Base-by-base conservation (phyloP, 495 filamentous ascomycete species). In the Podospora bellae-mahoneyi region DNA sequence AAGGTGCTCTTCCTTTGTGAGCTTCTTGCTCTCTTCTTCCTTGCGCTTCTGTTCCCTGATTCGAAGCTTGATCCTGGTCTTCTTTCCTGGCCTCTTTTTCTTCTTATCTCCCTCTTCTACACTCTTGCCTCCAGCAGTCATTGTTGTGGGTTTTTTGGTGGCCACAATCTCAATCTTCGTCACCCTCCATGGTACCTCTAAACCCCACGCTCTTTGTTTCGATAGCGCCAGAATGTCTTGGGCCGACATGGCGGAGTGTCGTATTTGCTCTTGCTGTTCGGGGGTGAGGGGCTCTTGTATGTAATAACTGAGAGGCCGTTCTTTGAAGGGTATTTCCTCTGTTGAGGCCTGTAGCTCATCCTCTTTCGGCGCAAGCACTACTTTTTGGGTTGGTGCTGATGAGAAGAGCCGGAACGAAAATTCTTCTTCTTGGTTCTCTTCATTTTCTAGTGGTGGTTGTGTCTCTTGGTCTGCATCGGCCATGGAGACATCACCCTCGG, bases 121-220 rank as follows among this genome's bases (percentile, higher is more conserved):
- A 26, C 0, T 32, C 16, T 10, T 39, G 10, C 30, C 19, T 16
- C 9, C 16, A 55, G 19, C 18, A 59, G 19, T 28, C 15, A 13
- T 20, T 5, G 9, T 3, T 30, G 1, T 54, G 7, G 16, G 59
- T 5, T 13, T 58, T 56, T 64, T 53, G 64, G 64, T 69, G 16
- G 57, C 55, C 13, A 64, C 68, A 53, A 76, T 67, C 7, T 59
- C 70, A 44, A 82, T 73, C 20, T 66, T 78, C n/a, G 73, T 79
- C 39, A 87, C 84, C 62, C 80, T 79, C 86, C 86, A 88, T 4
- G 85, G 84, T 64, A 85, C 74, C 68, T 83, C 83, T 27, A 84
- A 77, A 0, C 85, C 85, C 80, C 85, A 86, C 15, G 78, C 76
- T 65, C 84, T 75, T 68, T 72, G 75, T 68, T 66, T 70, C 18